Evolutionary conservation across 202 grass and related monocot genomes (phyloP), one percentile per base, ranked within the genome.

Genomic region (Setaria viridis): DNA sequence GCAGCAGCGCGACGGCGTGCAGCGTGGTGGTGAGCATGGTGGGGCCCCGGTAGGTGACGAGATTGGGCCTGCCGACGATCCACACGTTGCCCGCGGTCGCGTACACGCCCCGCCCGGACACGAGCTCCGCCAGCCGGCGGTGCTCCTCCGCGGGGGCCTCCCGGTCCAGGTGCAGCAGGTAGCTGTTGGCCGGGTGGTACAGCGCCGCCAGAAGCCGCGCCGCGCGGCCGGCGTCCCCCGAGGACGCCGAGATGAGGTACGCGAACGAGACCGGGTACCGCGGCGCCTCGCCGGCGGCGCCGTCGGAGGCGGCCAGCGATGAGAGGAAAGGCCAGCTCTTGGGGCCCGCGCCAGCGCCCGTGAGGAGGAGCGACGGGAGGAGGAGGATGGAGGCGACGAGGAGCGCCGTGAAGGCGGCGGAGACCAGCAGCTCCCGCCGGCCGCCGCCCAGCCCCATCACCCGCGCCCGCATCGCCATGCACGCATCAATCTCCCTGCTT

Each of bases 1-100:
- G 93, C 20, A 99, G 93, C 42, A 99, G 58, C 1, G 97, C 84
- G 43, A 99, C 84, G 79, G 90, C 97, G 83, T 99, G 97, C 82
- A 99, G 91, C 62, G 97, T 99, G 67, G 93, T 96, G 85, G 97
- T 86, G 32, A 99, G 93, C 97, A 99, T 99, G 33, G 93, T 99
- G 43, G 97, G 91, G 1, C 97, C 97, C 11, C 97, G 89, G 92
- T 99, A 99, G 35, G 97, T 99, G 11, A 99, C 90, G 0, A 93
- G 87, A 84, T 94, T 99, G 25, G 97, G 90, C 45, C 69, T 85
- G 6, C 92, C 84, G 10, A 96, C 82, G 87, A 99, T 80, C 97
- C 97, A 94, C 25, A 99, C 93, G 82, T 99, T 99, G 8, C 97
- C 88, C 3, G 82, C 86, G 43, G 57, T 82, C 46, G 82, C 30